Evolutionary conservation across 345 rosid genomes (phyloP).

Genomic region (Euphorbia pulcherrima): DNA sequence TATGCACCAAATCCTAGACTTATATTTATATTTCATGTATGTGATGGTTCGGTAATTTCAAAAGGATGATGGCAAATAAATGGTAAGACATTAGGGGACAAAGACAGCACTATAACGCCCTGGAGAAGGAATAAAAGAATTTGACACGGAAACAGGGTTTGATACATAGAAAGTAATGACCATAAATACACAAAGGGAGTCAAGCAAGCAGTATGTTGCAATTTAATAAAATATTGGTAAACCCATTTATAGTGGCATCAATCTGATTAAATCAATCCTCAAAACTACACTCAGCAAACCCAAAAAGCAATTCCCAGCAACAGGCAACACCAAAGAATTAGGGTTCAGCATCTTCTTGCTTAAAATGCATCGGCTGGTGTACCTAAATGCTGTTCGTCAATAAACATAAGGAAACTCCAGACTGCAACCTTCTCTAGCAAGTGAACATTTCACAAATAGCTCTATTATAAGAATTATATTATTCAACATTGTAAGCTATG

Average conservation of each 20-base stretch:
- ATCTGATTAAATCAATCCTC: neutral
- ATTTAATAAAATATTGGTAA: neutral
- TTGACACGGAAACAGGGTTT: too few relatives aligned
- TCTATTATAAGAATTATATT: too few relatives aligned
- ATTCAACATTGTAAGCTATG: too few relatives aligned
- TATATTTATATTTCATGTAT: neutral
- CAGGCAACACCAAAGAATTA: neutral
- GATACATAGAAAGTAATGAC: too few relatives aligned
- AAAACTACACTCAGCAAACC: neutral
- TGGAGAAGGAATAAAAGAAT: neutral
- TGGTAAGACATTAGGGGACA: neutral
- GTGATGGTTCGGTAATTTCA: neutral
- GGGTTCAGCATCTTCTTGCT: neutral
- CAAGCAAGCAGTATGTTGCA: conserved; percentile 7
- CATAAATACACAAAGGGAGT: too few relatives aligned
- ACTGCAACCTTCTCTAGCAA: neutral
- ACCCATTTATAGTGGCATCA: too few relatives aligned
- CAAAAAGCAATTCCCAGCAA: neutral
- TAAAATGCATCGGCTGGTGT: neutral
- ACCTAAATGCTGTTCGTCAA: neutral
- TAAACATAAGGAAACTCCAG: neutral
- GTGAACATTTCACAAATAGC: neutral
- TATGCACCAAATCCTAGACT: neutral
- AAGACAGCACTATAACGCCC: neutral
- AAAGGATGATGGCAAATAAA: neutral